A percentile compares a stretch with the other conserved stretches of the same genome.
These are phyloP conservation scores for Cyberlindnera galapagoensis DNA, from an alignment of 805 yeast genomes.

Conservation along the genomic window DNA sequence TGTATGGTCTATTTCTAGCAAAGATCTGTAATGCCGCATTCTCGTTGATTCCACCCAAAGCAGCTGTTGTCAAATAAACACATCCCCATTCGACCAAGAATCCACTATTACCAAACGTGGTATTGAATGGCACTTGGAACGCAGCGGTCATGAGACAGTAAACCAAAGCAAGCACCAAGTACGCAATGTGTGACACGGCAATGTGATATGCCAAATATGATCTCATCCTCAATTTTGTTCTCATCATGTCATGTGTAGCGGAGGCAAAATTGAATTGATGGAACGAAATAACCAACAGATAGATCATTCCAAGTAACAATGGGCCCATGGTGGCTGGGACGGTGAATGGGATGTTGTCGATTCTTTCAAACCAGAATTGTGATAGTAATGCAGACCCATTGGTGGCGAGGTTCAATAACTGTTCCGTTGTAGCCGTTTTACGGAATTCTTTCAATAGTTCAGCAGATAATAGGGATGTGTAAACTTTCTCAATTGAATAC, in stretches of 20 bases:
- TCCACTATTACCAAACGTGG: conserved; percentile 53
- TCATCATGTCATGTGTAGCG: conserved; percentile 33
- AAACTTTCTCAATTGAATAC: conserved; percentile 8
- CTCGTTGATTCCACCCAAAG: conserved; percentile 65
- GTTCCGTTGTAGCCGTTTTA: too few relatives aligned
- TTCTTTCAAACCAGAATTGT: conserved; percentile 12
- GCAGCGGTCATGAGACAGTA: conserved; percentile 53
- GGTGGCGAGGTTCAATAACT: conserved; percentile 14
- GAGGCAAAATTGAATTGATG: conserved; percentile 57
- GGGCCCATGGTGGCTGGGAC: conserved; percentile 49
- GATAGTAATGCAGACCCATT: conserved; percentile 19
- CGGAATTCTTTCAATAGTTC: too few relatives aligned
- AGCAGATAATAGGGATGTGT: conserved; percentile 13
- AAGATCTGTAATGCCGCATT: conserved; percentile 44
- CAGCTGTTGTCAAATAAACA: conserved; percentile 53
- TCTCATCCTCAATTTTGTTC: conserved; percentile 7
- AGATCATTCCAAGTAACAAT: conserved; percentile 61
- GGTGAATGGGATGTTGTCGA: conserved; percentile 38
- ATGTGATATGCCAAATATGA: conserved; percentile 46
- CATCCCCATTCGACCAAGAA: conserved; percentile 64
- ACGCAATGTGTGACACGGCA: conserved; percentile 27
- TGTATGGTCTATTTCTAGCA: conserved; percentile 47
- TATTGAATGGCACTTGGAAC: conserved; percentile 47
- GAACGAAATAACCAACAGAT: conserved; percentile 58
- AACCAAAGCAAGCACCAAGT: conserved; percentile 45